These are phyloP conservation scores for Dactylonectria macrodidyma DNA, from an alignment of 2,329 filamentous ascomycete genomes.

Conservation along the genomic window DNA sequence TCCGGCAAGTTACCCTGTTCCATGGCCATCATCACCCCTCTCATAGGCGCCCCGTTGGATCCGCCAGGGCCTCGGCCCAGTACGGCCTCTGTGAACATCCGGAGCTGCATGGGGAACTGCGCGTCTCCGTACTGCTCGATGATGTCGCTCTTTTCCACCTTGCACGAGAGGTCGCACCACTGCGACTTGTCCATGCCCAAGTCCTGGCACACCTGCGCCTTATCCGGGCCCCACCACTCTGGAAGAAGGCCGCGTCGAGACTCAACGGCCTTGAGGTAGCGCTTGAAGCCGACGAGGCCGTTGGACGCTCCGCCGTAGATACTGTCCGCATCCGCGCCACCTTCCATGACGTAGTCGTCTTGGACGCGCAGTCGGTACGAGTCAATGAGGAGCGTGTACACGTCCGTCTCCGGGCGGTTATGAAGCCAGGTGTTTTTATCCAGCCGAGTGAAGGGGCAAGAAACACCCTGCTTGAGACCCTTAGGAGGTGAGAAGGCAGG, in stretches of 20 bases:
- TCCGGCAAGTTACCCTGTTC: constrained; percentile 31
- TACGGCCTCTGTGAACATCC: constrained; percentile 62
- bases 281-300: constrained; percentile 52
- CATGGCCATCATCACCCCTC: constrained; percentile 40
- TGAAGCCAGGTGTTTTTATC: constrained; percentile 59
- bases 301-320: constrained; percentile 47
- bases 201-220: constrained; percentile 55
- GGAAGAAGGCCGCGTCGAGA: constrained; percentile 54
- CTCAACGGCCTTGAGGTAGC: constrained; percentile 53
- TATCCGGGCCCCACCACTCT: constrained; percentile 60
- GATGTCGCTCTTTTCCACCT: constrained; percentile 54
- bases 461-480: constrained; percentile 49
- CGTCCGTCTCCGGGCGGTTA: constrained; percentile 58
- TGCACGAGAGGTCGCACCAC: constrained; percentile 44
- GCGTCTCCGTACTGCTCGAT: constrained; percentile 60
- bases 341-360: constrained; percentile 52
- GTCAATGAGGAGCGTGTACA: constrained; percentile 63
- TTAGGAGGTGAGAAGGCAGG: constrained; percentile 42
- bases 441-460: constrained; percentile 59
- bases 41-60: constrained; percentile 43
- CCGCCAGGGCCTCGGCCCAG: constrained; percentile 52
- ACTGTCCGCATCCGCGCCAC: constrained; percentile 46
- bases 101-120: constrained; percentile 64
- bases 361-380: constrained; percentile 63
- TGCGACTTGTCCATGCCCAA: constrained; percentile 48